Percentiles rank a stretch among this genome's conserved stretches.
Conservation (phyloP, 2,329 filamentous ascomycete genomes). For the Fusarium albosuccineum region DNA sequence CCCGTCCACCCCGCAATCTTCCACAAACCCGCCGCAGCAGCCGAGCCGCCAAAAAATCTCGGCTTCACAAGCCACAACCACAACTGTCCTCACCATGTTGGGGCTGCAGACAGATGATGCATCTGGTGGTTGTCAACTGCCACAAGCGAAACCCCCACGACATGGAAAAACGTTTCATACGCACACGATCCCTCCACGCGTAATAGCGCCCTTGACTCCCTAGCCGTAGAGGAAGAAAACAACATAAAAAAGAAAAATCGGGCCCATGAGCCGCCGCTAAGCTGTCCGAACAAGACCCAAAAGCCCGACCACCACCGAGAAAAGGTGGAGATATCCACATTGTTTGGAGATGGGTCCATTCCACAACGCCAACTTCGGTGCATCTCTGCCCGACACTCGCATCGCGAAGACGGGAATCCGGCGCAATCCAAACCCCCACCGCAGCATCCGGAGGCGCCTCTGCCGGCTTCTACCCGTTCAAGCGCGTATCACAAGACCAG, state of each 20-base stretch:
- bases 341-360: conserved; percentile 35
- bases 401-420: conserved; percentile 30
- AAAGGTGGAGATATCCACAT: conserved; percentile 31
- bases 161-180: no score
- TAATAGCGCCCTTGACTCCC: not conserved
- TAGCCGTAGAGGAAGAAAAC: not conserved
- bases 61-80: not conserved
- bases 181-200: no score
- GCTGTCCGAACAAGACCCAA: conserved; percentile 18
- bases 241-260: conserved; percentile 10
- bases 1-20: conserved; percentile 21
- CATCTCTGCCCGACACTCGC: conserved; percentile 37
- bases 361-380: conserved; percentile 34
- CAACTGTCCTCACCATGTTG: no score
- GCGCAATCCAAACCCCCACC: conserved; percentile 23
- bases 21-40: conserved; percentile 14
- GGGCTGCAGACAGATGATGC: not conserved
- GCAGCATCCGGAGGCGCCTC: conserved; percentile 11
- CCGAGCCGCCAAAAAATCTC: conserved; percentile 10
- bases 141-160: not conserved
- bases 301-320: conserved; percentile 37
- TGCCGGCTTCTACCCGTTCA: conserved; percentile 24
- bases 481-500: conserved; percentile 30
- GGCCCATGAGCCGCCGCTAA: conserved; percentile 26
- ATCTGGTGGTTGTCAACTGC: conserved; percentile 3